Evolutionary conservation across 2,329 filamentous ascomycete species (phyloP).

Genomic region (Neofusicoccum sp.): DNA sequence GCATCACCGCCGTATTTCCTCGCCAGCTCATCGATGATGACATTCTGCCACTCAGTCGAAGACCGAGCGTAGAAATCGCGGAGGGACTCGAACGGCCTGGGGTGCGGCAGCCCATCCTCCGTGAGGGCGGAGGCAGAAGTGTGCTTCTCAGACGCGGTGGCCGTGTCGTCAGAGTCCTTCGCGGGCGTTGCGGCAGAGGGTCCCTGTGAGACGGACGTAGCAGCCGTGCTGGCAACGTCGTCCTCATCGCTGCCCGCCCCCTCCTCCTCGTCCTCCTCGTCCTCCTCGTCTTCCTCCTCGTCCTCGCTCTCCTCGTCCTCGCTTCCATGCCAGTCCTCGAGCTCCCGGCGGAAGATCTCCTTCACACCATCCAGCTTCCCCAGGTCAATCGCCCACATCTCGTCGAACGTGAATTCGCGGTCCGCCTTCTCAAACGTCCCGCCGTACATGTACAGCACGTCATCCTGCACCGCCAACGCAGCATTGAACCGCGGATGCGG

Average conservation of each 20-base stretch:
- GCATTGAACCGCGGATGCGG: constrained; percentile 92
- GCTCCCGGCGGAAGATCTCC: constrained; percentile 83
- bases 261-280: constrained; percentile 43
- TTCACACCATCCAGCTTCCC: constrained; percentile 93
- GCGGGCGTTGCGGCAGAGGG: constrained; percentile 27
- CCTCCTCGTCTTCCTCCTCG: constrained; percentile 52
- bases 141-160: constrained; percentile 52
- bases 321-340: constrained; percentile 76
- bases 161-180: constrained; percentile 22
- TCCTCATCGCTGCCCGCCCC: constrained; percentile 51
- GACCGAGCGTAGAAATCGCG: constrained; percentile 92
- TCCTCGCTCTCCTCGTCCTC: constrained; percentile 48
- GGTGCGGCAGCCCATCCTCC: constrained; percentile 76
- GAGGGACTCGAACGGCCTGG: constrained; percentile 81
- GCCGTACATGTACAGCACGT: constrained; percentile 90
- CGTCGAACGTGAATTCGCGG: constrained; percentile 92
- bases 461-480: constrained; percentile 86
- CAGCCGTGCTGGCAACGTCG: constrained; percentile 55
- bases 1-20: constrained; percentile 65
- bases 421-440: constrained; percentile 96
- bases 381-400: constrained; percentile 91
- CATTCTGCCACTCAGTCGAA: constrained; percentile 85
- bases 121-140: constrained; percentile 50
- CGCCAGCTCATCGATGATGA: constrained; percentile 75
- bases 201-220: constrained; percentile 45